Conservation (phyloP, 306 rosid genomes). For the peach (Prunus persica) region Prunus_persica_NCBIv2 NC_034009.1:34904001-34904500, state of each 20-base stretch:
- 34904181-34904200: slow-evolving; percentile 18
- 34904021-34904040: slow-evolving; percentile 13
- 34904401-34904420: slow-evolving; percentile 51
- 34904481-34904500: slow-evolving; percentile 81
- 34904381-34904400: slow-evolving; percentile 56
- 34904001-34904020: slow-evolving; percentile 28
- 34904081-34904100: no score
- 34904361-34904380: slow-evolving; percentile 33
- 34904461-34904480: slow-evolving; percentile 65
- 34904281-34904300: slow-evolving; percentile 36
- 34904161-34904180: slow-evolving; percentile 27
- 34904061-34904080: neutral
- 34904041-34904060: slow-evolving; percentile 6
- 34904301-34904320: slow-evolving; percentile 76
- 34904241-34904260: slow-evolving; percentile 78
- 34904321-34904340: slow-evolving; percentile 76
- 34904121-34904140: slow-evolving; percentile 19
- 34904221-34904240: slow-evolving; percentile 81
- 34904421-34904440: slow-evolving; percentile 60
- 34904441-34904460: slow-evolving; percentile 73
- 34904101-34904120: no score
- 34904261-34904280: slow-evolving; percentile 48
- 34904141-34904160: slow-evolving; percentile 14
- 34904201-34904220: slow-evolving; percentile 2
- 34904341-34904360: slow-evolving; percentile 84